phyloP scores from a whole-genome alignment of 208 protist species.

The Tetramitus jugosus region DNA sequence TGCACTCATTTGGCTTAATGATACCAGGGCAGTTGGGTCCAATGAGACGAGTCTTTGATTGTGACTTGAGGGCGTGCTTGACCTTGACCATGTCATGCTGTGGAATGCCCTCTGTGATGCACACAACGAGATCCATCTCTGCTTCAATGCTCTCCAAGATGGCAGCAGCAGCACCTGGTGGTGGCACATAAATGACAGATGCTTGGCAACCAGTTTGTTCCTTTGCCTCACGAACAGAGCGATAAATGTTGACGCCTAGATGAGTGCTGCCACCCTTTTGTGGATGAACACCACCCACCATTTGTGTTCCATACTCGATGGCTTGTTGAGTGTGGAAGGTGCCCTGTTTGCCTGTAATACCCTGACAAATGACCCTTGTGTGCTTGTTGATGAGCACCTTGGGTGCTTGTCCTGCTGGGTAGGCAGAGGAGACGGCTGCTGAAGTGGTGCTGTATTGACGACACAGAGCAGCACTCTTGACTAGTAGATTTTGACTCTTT shows the following conservation, averaged over 20 bases:
- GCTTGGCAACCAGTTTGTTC: slow-evolving; percentile 81
- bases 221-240: slow-evolving; percentile 61
- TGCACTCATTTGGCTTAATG: slow-evolving; percentile 95
- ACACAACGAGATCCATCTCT: slow-evolving; percentile 91
- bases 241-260: slow-evolving; percentile 89
- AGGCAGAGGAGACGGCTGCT: too few species aligned
- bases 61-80: slow-evolving; percentile 75
- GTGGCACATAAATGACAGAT: slow-evolving; percentile 94
- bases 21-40: slow-evolving; percentile 94
- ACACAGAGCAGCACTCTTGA: too few species aligned
- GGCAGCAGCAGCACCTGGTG: slow-evolving; percentile 80
- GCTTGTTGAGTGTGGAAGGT: slow-evolving; percentile 93
- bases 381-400: slow-evolving; percentile 72
- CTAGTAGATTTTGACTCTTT: too few species aligned
- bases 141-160: slow-evolving; percentile 93
- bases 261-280: slow-evolving; percentile 86
- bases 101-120: slow-evolving; percentile 97
- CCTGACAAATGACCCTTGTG: slow-evolving; percentile 96
- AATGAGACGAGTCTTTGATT: slow-evolving; percentile 87
- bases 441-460: too few species aligned
- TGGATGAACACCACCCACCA: slow-evolving; percentile 89
- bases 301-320: slow-evolving; percentile 95
- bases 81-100: slow-evolving; percentile 84
- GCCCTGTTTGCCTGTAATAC: slow-evolving; percentile 96
- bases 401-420: too few species aligned